These are phyloP conservation scores for Eucalyptus sp. DNA, from an alignment of 345 rosid genomes.

Conservation along the genomic window DNA sequence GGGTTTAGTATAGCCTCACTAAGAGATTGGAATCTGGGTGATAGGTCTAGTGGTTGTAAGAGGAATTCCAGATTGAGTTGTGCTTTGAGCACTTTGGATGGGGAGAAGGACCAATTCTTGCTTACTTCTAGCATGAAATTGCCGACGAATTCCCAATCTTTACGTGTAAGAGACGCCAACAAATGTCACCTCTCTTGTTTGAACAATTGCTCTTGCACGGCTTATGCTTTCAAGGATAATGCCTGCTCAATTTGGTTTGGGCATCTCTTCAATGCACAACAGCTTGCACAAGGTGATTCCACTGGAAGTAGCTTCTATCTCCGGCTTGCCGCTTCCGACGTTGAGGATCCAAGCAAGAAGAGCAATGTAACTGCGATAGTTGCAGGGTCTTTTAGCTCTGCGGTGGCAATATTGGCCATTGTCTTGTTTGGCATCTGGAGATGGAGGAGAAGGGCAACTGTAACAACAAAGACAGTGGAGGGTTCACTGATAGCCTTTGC, in stretches of 20 bases:
- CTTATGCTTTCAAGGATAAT: slow-evolving; percentile 34
- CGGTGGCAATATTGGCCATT: slow-evolving; percentile 6
- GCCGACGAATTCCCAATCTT: neutral
- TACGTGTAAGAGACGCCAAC: too few relatives aligned
- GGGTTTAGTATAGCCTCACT: slow-evolving; percentile 27
- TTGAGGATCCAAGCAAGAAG: slow-evolving; percentile 20
- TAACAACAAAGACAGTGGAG: slow-evolving; percentile 1
- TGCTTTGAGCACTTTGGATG: neutral
- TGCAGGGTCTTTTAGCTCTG: slow-evolving; percentile 20
- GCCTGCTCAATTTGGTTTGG: slow-evolving; percentile 42
- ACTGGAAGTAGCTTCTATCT: slow-evolving; percentile 24
- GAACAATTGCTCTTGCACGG: slow-evolving; percentile 47
- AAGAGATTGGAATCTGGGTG: slow-evolving; percentile 35
- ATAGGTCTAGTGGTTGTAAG: slow-evolving; percentile 50
- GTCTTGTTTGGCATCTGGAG: slow-evolving; percentile 6
- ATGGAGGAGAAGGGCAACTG: slow-evolving; percentile 5
- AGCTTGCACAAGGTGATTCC: slow-evolving; percentile 10
- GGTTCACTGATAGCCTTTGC: slow-evolving; percentile 60
- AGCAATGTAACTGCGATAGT: neutral
- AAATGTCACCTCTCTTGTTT: slow-evolving; percentile 8
- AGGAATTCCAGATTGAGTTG: slow-evolving; percentile 40
- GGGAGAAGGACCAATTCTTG: too few relatives aligned
- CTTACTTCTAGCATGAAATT: neutral
- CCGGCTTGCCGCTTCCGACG: slow-evolving; percentile 53
- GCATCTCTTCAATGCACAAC: slow-evolving; percentile 30